Evolutionary conservation across 306 rosid species (phyloP).

Genomic region (Vigna reflexopilosa): DNA sequence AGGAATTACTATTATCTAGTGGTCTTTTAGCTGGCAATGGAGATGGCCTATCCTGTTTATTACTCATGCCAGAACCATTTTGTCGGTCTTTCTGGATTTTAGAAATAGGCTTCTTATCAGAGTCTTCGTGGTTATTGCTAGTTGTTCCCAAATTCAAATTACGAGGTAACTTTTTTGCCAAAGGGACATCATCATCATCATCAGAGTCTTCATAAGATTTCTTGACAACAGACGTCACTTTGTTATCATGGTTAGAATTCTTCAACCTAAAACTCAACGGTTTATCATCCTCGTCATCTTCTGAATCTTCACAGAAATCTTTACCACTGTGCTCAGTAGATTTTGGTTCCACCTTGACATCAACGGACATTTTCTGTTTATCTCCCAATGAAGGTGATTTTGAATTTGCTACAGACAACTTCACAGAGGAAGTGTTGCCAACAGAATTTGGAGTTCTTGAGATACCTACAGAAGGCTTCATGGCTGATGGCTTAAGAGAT

Average conservation of each 20-base stretch:
- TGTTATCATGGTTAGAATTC: conserved; percentile 44
- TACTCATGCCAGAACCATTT: conserved; percentile 46
- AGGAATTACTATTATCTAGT: conserved; percentile 41
- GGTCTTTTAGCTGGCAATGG: conserved; percentile 52
- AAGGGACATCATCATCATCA: conserved; percentile 53
- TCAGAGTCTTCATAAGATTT: conserved; percentile 54
- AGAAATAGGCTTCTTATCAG: conserved; percentile 45
- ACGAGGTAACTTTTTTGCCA: conserved; percentile 42
- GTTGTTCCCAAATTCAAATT: conserved; percentile 45
- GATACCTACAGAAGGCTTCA: conserved; percentile 40
- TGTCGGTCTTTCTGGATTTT: conserved; percentile 44
- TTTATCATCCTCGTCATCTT: conserved; percentile 56
- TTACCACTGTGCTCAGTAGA: conserved; percentile 3
- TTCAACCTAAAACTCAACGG: conserved; percentile 49
- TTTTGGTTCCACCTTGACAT: conserved; percentile 42
- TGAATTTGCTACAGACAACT: conserved; percentile 38
- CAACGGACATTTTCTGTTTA: conserved; percentile 36
- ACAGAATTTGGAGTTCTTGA: conserved; percentile 39
- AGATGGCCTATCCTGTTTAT: conserved; percentile 42
- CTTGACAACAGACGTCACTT: conserved; percentile 35
- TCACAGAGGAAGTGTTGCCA: conserved; percentile 32
- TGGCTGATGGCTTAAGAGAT: conserved; percentile 36
- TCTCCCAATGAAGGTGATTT: conserved; percentile 34
- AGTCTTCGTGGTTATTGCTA: conserved; percentile 31
- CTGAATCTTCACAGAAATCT: conserved; percentile 42